Conservation (phyloP, 441 rosid genomes). For the Geranium incanum region DNA sequence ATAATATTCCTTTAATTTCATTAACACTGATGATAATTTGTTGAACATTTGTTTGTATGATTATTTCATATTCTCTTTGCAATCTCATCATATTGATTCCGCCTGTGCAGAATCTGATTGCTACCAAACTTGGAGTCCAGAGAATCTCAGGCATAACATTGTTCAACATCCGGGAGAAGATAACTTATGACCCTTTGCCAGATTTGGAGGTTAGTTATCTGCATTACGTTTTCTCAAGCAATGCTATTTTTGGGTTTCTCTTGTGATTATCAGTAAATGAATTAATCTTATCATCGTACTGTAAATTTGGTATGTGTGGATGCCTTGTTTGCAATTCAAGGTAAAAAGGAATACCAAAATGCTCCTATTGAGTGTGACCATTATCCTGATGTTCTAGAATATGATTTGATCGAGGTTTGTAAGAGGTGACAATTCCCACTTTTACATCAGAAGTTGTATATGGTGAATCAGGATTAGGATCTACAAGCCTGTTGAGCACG, state of each 20-base stretch:
- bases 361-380: background rate
- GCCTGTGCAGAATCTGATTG: constrained; percentile 65
- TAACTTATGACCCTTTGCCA: constrained; percentile 56
- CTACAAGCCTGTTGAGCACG: background rate
- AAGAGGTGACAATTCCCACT: background rate
- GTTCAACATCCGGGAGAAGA: constrained; percentile 62
- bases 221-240: constrained; percentile 5
- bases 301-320: background rate
- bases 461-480: background rate
- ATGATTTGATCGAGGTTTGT: too few relatives aligned
- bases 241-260: background rate
- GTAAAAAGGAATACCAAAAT: background rate
- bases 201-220: constrained; percentile 68
- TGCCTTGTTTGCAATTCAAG: background rate
- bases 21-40: background rate
- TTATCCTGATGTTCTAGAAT: background rate
- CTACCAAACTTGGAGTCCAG: constrained; percentile 83
- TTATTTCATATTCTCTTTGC: background rate
- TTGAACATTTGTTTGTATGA: background rate
- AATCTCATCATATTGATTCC: constrained; percentile 19
- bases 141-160: constrained; percentile 67
- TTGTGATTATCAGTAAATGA: background rate
- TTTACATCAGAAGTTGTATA: background rate
- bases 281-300: background rate
- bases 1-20: background rate